Conservation (phyloP, 2,329 filamentous ascomycete species). For the Colletotrichum tofieldiae region DNA sequence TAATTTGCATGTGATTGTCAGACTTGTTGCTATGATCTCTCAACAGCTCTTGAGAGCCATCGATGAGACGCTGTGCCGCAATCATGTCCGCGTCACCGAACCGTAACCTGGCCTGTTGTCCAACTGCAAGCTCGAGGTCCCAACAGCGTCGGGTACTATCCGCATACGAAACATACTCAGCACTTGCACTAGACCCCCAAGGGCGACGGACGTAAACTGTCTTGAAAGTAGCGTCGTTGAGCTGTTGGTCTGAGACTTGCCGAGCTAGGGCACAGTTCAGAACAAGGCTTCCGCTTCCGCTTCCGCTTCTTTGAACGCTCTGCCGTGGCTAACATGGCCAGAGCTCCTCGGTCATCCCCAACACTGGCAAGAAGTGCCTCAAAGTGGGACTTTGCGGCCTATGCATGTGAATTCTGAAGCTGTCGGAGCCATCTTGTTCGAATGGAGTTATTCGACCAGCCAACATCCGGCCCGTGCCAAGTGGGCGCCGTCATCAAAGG, state of each 20-base stretch:
- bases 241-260: constrained; percentile 36
- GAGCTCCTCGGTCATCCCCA: not conserved
- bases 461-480: constrained; percentile 27
- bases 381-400: not conserved
- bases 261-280: not conserved
- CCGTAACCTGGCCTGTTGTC: not conserved
- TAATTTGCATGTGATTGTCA: constrained; percentile 38
- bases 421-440: constrained; percentile 8
- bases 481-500: not conserved
- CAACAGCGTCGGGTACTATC: not conserved
- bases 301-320: not conserved
- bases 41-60: not conserved
- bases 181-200: not conserved
- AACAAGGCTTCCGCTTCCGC: not conserved
- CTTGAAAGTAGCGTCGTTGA: constrained; percentile 33
- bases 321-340: not conserved
- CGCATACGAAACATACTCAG: not conserved
- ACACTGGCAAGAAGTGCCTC: not conserved
- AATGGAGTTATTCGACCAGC: constrained; percentile 9
- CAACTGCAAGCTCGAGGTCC: constrained; percentile 5
- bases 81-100: not conserved
- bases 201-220: constrained; percentile 11
- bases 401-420: constrained; percentile 16
- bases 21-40: not conserved
- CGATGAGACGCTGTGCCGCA: not conserved